Base-by-base conservation (phyloP, 352 stramenopile species). In the Globisporangium viniferum region DNA sequence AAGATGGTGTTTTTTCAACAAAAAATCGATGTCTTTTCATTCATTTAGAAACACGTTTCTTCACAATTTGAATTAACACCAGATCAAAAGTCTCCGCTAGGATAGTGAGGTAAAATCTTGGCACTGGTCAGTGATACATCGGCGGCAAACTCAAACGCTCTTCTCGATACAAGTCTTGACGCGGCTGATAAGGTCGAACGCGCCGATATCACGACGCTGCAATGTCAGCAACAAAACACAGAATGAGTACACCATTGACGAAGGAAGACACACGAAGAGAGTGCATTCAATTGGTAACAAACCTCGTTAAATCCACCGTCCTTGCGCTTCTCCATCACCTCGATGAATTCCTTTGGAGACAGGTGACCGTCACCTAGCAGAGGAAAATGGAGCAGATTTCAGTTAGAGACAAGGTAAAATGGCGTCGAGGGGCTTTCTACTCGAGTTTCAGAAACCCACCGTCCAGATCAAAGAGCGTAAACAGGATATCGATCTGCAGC, bases 291-390 rank as follows among this genome's bases (percentile, higher is more conserved):
- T 27, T 9, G 7, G 5, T 49, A 5, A n/a, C 29, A 31, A 69
- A 57, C 88, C 78, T 93, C 77, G 27, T 88, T 94, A 62, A 93
- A 91, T 22, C 85, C 88, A 35, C 81, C 87, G 60, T 93, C 86
- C 66, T 92, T 91, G 71, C 88, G 85, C 65, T 90, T 93, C 57
- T 93, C 77, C 88, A 96, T 96, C 18, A 96, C 86, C 5, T 93
- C 74, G 56, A 96, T 88, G 66, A 96, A 94, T 59, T 96, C 88
- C 24, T 81, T 91, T 7, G 84, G 81, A 0, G 86, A 93, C 57
- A 96, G 73, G 59, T 90, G 73, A 18, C 86, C 86, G 58, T 96
- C 88, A 5, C 78, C 88, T 95, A 55, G 1, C 60, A 29, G 18
- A 71, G 36, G 10, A 44, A 27, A 24, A 10, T 27, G 5, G 35